Evolutionary conservation across 306 rosid genomes (phyloP).

Genomic region (Quercus engelmannii): DNA sequence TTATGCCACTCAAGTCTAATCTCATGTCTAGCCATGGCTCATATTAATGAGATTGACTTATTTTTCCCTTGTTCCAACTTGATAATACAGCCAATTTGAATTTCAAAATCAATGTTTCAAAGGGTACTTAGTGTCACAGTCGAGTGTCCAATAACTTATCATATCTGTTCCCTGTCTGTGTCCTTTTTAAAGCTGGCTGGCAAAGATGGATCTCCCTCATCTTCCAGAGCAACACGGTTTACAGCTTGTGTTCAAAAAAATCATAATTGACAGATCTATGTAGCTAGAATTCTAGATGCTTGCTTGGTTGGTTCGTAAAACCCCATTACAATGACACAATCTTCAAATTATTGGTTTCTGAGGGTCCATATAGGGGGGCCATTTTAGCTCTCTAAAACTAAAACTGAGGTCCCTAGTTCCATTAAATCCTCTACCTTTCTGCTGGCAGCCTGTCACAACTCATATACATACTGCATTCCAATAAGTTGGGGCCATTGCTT

Average conservation of each 20-base stretch:
- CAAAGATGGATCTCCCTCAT: neutral
- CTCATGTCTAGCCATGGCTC: no score
- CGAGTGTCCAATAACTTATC: neutral
- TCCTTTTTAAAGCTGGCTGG: neutral
- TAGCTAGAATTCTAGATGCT: neutral
- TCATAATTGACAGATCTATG: neutral
- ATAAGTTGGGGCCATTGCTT: neutral
- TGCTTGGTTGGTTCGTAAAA: neutral
- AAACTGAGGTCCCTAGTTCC: neutral
- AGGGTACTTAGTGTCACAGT: neutral
- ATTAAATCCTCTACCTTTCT: neutral
- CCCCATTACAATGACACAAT: neutral
- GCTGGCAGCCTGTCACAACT: neutral
- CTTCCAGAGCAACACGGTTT: neutral
- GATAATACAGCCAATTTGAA: no score
- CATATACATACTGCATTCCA: neutral
- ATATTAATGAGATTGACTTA: no score
- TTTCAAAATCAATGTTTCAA: neutral
- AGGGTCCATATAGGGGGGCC: conserved; percentile 14
- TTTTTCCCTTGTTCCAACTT: neutral
- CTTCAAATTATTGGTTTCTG: neutral
- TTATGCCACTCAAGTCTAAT: no score
- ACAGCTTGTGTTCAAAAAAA: neutral
- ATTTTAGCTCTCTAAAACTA: neutral
- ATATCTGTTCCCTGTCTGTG: neutral